Conservation (phyloP, 192 early-diverging fungal species). For the Pilobolus umbonatus region DNA sequence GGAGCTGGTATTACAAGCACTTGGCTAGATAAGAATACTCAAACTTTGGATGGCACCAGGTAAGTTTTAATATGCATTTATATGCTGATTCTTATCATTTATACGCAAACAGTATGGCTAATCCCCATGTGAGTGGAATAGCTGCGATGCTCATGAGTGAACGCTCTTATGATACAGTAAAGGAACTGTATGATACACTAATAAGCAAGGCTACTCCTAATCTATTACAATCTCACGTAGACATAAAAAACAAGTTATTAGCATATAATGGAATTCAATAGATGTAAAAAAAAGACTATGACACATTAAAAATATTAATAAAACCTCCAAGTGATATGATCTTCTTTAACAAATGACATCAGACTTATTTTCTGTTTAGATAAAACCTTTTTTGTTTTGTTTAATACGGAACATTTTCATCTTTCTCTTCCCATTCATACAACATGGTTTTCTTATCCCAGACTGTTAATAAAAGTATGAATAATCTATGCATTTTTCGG, state of each 20-base stretch:
- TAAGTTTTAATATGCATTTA: slow-evolving; percentile 4
- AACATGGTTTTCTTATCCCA: slow-evolving; percentile 27
- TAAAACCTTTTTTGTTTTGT: neutral
- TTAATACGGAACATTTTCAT: neutral
- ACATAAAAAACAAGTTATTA: neutral
- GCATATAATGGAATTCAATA: no score
- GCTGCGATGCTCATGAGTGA: slow-evolving; percentile 40
- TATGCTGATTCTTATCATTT: neutral
- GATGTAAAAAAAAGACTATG: no score
- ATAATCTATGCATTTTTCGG: no score
- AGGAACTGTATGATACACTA: slow-evolving; percentile 32
- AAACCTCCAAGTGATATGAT: no score
- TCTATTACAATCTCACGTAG: neutral
- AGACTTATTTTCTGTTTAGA: no score
- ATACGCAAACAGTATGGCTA: slow-evolving; percentile 38
- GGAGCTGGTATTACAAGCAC: slow-evolving; percentile 48
- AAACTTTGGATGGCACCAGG: slow-evolving; percentile 44
- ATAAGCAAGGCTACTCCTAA: slow-evolving; percentile 7
- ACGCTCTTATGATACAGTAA: slow-evolving; percentile 11
- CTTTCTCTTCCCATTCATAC: neutral
- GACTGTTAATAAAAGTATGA: slow-evolving; percentile 7
- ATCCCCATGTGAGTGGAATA: slow-evolving; percentile 45
- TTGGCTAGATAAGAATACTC: slow-evolving; percentile 24
- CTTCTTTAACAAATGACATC: no score
- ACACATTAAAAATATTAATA: no score